Conservation (phyloP, 805 yeast genomes). For the Cyberlindnera bimundalis region DNA sequence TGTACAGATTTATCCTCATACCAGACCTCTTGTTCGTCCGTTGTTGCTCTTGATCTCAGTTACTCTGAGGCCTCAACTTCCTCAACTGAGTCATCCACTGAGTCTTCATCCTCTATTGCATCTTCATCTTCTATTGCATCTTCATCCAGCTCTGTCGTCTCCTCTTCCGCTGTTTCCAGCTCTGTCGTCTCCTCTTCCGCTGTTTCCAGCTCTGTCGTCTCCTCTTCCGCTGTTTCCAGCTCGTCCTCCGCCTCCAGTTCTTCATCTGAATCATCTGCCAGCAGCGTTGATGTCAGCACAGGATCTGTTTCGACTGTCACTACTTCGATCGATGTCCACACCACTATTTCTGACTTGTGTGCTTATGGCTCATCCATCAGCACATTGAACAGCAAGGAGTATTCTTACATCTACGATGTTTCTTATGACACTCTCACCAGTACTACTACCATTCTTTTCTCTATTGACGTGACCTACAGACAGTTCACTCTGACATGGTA, state of each 20-base stretch:
- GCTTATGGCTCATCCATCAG: conserved; percentile 4
- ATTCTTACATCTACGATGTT: conserved; percentile 3
- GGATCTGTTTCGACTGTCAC: conserved; percentile 4
- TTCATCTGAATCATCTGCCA: neutral
- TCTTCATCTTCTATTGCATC: conserved; percentile 5
- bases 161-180: conserved; percentile 5
- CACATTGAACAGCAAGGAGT: conserved; percentile 4
- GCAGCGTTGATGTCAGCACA: neutral
- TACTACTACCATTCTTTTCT: neutral
- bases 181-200: conserved; percentile 4
- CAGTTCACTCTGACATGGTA: conserved; percentile 19
- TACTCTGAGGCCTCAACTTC: neutral
- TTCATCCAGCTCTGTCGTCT: neutral
- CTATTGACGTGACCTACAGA: too few relatives aligned
- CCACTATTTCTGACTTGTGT: conserved; percentile 2
- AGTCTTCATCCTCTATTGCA: too few relatives aligned
- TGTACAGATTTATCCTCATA: conserved; percentile 9
- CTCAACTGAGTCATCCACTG: neutral
- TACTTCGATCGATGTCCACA: conserved; percentile 1
- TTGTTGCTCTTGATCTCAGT: neutral
- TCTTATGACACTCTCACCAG: neutral
- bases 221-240: neutral
- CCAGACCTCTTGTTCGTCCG: conserved; percentile 3
- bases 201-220: conserved; percentile 5
- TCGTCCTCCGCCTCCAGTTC: neutral